Percentiles rank a stretch among this genome's conserved stretches.
Evolutionary conservation across 371 early-diverging fungal genomes (phyloP).

Genomic region (Syncephalastrum sp.): DNA sequence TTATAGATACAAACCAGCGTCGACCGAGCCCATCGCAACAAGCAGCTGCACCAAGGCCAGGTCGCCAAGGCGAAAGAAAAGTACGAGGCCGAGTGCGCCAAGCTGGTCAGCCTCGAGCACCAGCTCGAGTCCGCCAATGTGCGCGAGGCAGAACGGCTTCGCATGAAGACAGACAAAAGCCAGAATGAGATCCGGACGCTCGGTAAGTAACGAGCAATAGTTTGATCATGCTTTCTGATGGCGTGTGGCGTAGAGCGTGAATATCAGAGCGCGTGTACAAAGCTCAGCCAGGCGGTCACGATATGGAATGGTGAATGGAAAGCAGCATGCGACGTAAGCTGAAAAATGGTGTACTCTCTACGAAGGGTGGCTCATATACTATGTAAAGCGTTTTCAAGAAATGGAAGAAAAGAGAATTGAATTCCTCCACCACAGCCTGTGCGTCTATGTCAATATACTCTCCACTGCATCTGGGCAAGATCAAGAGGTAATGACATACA

Average conservation of each 20-base stretch:
- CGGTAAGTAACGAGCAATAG: conserved; percentile 14
- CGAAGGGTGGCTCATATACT: neutral
- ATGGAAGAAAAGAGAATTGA: conserved; percentile 91
- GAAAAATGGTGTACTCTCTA: neutral
- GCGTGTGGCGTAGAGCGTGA: conserved; percentile 53
- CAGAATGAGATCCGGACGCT: conserved; percentile 36
- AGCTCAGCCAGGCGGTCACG: conserved; percentile 64
- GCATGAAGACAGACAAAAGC: conserved; percentile 32
- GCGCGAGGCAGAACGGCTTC: conserved; percentile 35
- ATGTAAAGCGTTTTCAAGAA: conserved; percentile 70
- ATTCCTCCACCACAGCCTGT: conserved; percentile 73
- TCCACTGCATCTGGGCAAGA: conserved; percentile 82
- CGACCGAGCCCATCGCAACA: conserved; percentile 56
- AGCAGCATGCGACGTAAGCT: conserved; percentile 64
- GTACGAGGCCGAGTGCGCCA: conserved; percentile 65
- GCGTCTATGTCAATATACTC: conserved; percentile 86
- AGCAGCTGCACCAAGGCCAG: conserved; percentile 44
- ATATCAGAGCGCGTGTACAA: conserved; percentile 65
- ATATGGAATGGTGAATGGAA: conserved; percentile 73
- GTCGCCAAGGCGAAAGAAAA: conserved; percentile 61
- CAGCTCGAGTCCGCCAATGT: conserved; percentile 32
- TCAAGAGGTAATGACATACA: conserved; percentile 65
- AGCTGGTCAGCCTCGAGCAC: conserved; percentile 33
- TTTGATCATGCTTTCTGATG: too few relatives aligned
- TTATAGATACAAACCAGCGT: conserved; percentile 45